Base-by-base conservation (phyloP, 2,329 filamentous ascomycete species). In the Fusarium illudens region DNA sequence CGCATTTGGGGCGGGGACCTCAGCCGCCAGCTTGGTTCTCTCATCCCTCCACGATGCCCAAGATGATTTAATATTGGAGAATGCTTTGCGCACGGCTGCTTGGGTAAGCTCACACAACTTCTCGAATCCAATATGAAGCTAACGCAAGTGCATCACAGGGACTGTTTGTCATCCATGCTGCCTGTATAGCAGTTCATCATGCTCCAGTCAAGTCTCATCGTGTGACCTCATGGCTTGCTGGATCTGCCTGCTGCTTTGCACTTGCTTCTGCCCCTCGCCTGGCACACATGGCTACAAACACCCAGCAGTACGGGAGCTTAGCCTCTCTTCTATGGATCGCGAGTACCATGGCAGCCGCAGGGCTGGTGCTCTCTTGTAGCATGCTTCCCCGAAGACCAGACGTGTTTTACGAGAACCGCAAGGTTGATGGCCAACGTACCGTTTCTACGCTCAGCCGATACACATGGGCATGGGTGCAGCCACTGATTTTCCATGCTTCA, bases 311-410 rank as follows among this genome's bases (percentile, higher is more conserved):
- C 44, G 79, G 70, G 58, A 78, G 73, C 71, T 75, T 84, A 13
- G 74, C 76, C 1, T 77, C 88, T 11, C 82, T 73, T 20, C 55
- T 78, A 20, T 75, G 86, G 20, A 72, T 82, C 2, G 75, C 78
- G 4, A 84, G 87, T 57, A 71, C 87, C 12, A 75, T 74, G 4
- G 73, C 81, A 4, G 75, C 80, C 7, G 19, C 86, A 6, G 72
- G 78, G 11, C 76, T 87, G 10, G 76, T 78, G 6, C 66, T 85
- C 39, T 75, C 82, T 12, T 84, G 84, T 67, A 60, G 89, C 9
- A 82, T 83, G 1, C 79, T 93, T 6, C 90, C 89, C 3, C 84
- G 91, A 37, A 84, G 91, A 8, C 91, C 91, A 3, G 82, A 89
- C 50, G 87, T 93, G 11, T 91, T 83, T 72, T 80, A 84, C 70